Percentiles rank a stretch among this genome's conserved stretches.
Evolutionary conservation across 148 eudicot species (phyloP).

Genomic region (Fagopyrum homotropicum): DNA sequence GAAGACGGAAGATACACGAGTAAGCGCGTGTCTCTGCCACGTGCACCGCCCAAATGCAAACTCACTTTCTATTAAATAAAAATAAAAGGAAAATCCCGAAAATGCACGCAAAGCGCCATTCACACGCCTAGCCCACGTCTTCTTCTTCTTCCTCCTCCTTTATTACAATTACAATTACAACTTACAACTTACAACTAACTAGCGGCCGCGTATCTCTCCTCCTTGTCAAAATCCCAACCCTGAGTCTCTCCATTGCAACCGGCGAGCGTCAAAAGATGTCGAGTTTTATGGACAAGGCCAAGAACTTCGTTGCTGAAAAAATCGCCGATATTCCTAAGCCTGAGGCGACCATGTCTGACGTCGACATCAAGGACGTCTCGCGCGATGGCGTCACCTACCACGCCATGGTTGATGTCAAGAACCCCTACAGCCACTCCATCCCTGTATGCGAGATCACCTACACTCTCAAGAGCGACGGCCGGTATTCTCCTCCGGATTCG

Average conservation of each 20-base stretch:
- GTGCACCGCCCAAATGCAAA: background rate
- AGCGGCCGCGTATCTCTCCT: background rate
- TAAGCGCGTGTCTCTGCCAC: background rate
- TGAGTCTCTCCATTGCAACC: background rate
- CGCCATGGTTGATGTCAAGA: slow-evolving; percentile 46
- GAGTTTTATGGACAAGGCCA: slow-evolving; percentile 45
- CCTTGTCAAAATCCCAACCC: background rate
- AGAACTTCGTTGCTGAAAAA: slow-evolving; percentile 47
- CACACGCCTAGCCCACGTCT: background rate
- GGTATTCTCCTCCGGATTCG: slow-evolving; percentile 22
- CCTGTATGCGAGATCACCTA: slow-evolving; percentile 59
- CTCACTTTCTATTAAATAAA: background rate
- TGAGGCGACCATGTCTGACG: slow-evolving; percentile 47
- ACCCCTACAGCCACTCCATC: slow-evolving; percentile 55
- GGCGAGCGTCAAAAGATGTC: slow-evolving; percentile 19
- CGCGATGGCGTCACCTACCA: slow-evolving; percentile 38
- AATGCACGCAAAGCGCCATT: background rate
- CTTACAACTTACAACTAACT: background rate
- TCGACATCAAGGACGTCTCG: slow-evolving; percentile 42
- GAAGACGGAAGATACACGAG: background rate
- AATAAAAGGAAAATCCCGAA: background rate
- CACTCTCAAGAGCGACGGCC: slow-evolving; percentile 44
- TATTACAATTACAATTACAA: background rate
- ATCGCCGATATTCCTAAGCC: slow-evolving; percentile 46
- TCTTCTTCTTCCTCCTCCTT: background rate